Evolutionary conservation across 73 alveolate species (phyloP), one percentile per base, ranked within the genome.

Genomic region (Vitrella brassicaformis): DNA sequence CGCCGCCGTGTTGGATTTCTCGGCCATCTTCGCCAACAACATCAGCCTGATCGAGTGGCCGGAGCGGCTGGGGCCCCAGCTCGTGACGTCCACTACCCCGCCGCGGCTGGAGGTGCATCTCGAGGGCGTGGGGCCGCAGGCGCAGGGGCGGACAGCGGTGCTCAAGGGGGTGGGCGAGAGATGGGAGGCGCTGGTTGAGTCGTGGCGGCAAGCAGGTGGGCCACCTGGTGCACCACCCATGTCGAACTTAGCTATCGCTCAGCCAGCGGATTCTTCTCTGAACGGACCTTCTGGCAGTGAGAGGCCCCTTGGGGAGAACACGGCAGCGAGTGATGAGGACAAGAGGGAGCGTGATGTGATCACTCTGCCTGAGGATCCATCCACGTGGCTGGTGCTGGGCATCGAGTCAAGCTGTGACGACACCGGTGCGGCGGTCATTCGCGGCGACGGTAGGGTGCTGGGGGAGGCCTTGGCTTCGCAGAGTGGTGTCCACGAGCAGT

Each of bases 31-130:
- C 31, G 32, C n/a, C 66, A 30, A 25, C 1, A 73, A 56, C 45
- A 45, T 78, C 47, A 46, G 69, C 30, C 73, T 78, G 27, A 75
- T 78, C 28, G 84, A 78, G 70, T 78, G 84, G 84, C 84, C 84
- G 10, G 78, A 78, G 70, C 83, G 83, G 22, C 70, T 68, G 26
- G 83, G 83, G 29, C 74, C 45, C 25, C 75, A 68, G 64, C 75
- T 76, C 68, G 74, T 47, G 39, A 28, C 39, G 14, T n/a, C n/a
- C 56, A 39, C 4, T 8, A 39, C 14, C 22, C 56, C 56, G 14
- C 4, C 56, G 56, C 22, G 56, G 56, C 22, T 39, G 56, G 14
- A 8, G 56, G 56, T 39, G 22, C 14, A 39, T 4, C 14, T n/a
- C 25, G 39, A 25, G 32, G 32, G 27, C 26, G 32, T 10, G 32